Conservation (phyloP, 2,329 filamentous ascomycete species). For the Chrysoporthe austroafricana region DNA sequence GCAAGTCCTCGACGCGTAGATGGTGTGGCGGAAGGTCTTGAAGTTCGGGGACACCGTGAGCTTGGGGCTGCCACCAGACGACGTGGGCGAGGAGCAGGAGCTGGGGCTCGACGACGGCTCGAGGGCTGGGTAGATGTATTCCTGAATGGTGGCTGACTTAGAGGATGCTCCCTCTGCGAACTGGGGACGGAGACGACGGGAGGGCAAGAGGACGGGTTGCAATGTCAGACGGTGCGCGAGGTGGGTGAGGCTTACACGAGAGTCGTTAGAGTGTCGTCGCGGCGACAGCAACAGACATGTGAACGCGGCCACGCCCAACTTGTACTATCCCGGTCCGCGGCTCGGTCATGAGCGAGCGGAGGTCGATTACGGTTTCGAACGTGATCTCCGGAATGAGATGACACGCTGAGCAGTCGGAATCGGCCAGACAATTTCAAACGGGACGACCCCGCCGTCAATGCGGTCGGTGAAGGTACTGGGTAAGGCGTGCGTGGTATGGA, state of each 20-base stretch:
- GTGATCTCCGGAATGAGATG: slow-evolving; percentile 1
- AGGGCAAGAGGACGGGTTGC: not conserved
- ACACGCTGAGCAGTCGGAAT: not conserved
- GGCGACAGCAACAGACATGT: slow-evolving; percentile 1
- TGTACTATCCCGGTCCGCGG: not conserved
- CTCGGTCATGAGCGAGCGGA: not conserved
- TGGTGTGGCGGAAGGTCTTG: slow-evolving; percentile 23
- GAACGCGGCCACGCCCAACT: not conserved
- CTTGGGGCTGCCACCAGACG: slow-evolving; percentile 21
- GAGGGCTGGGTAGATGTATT: slow-evolving; percentile 17
- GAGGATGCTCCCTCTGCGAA: slow-evolving; percentile 11
- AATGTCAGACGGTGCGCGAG: not conserved
- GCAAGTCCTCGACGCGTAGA: slow-evolving; percentile 24
- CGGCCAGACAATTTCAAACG: not conserved
- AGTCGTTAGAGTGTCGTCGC: too few species aligned
- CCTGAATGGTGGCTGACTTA: slow-evolving; percentile 26
- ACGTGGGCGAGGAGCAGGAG: slow-evolving; percentile 6
- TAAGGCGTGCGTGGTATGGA: not conserved
- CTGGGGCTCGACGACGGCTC: slow-evolving; percentile 11
- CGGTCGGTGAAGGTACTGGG: not conserved
- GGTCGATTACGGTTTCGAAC: not conserved
- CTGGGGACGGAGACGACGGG: not conserved
- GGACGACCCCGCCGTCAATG: not conserved
- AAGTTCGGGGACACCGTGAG: slow-evolving; percentile 26
- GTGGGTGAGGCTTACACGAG: slow-evolving; percentile 1